These are phyloP conservation scores for Phellinidium pouzarii DNA, from an alignment of 1,284 basidiomycete species.

Conservation along the genomic window DNA sequence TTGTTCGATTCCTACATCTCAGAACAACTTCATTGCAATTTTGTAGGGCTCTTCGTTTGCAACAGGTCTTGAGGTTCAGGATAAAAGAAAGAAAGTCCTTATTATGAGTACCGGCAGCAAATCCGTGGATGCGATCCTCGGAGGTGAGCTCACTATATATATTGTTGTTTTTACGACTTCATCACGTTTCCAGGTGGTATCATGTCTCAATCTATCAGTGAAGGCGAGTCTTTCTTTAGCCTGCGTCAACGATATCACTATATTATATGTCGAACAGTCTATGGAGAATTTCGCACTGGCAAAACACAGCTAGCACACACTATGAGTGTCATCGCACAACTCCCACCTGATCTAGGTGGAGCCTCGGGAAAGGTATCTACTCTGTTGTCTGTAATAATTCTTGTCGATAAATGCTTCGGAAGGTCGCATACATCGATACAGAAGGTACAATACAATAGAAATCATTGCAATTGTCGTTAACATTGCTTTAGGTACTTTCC, in stretches of 20 bases:
- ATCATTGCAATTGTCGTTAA: not conserved
- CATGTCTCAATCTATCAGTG: constrained; percentile 86
- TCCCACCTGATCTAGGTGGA: constrained; percentile 85
- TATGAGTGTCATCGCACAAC: constrained; percentile 82
- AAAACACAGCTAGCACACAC: constrained; percentile 93
- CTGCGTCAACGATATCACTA: not conserved
- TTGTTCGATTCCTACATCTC: constrained; percentile 7
- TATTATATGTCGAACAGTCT: constrained; percentile 39
- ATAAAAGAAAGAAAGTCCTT: constrained; percentile 74
- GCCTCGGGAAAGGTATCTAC: constrained; percentile 72
- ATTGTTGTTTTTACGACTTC: not conserved
- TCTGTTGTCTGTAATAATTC: constrained; percentile 13
- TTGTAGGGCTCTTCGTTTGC: constrained; percentile 78
- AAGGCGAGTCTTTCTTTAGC: constrained; percentile 43
- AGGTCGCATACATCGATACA: constrained; percentile 92
- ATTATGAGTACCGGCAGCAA: constrained; percentile 87
- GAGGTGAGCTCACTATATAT: constrained; percentile 44
- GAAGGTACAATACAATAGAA: constrained; percentile 49
- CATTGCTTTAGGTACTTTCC: constrained; percentile 67
- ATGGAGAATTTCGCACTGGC: constrained; percentile 77
- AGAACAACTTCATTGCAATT: not conserved
- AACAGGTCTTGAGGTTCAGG: constrained; percentile 83
- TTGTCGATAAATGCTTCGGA: constrained; percentile 1
- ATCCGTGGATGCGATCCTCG: constrained; percentile 80
- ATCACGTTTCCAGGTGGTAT: constrained; percentile 55